Base-by-base conservation (phyloP, 2,329 filamentous ascomycete species). In the Paecilomyces sp. region DNA sequence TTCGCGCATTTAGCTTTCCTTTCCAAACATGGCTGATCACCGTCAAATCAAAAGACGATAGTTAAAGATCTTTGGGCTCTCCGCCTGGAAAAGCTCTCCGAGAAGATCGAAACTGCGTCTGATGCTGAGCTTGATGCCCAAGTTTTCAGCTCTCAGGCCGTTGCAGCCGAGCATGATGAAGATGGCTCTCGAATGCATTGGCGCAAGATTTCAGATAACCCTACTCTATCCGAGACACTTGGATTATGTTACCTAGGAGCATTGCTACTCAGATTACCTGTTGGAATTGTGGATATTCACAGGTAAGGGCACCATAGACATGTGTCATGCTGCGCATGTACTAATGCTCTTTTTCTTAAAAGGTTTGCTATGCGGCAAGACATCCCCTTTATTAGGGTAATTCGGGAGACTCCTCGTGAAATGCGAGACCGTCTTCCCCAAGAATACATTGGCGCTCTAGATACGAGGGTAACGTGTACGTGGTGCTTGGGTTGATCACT, bases 41-140 rank as follows among this genome's bases (percentile, higher is more conserved):
- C 41, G 57, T 60, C 28, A 25, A 15, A 51, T 53, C 50, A 33
- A 36, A 61, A 82, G 78, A 67, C 79, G 7, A 80, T 96, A 9
- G 86, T 95, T 4, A 85, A 87, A 60, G 92, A 96, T 70, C 82
- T 99, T 13, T 99, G 94, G 93, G 82, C 88, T 57, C 77, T 97
- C 56, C 85, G 91, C 57, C 79, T 92, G 41, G 80, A 84, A 55
- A 81, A 80, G 54, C 77, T 90, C 34, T 77, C 77, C 55, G 72
- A 73, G 62, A 79, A 71, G 60, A 75, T 77, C 57, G 75, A 70
- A 66, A 79, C 71, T n/a, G 59, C 64, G 36, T 65, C 65, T 31
- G 71, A 74, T 12, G 69, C 68, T 2, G 70, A 73, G 15, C 68
- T 69, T 47, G 65, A 74, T 31, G 75, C 80, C 24, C 79, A 81